phyloP scores from a whole-genome alignment of 345 rosid genomes.

The Anacardium occidentale region DNA sequence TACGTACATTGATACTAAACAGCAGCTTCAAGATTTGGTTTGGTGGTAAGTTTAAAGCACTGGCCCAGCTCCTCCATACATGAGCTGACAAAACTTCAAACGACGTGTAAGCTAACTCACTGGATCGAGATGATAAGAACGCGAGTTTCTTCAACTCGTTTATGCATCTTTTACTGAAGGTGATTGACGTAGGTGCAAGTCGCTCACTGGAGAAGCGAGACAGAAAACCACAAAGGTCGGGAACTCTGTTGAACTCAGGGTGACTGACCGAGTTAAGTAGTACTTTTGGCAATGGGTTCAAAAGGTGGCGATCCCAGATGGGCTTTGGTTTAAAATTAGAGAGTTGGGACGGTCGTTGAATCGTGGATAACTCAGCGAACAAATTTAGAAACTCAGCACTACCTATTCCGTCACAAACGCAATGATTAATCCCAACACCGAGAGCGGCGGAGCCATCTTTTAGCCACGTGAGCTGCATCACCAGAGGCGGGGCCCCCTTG shows the following conservation, averaged over 20 bases:
- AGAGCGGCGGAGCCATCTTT: constrained; percentile 64
- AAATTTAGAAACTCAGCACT: constrained; percentile 65
- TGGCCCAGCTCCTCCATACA: constrained; percentile 85
- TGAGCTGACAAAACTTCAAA: constrained; percentile 84
- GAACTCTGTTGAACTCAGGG: constrained; percentile 56
- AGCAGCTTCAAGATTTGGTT: constrained; percentile 68
- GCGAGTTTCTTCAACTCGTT: constrained; percentile 56
- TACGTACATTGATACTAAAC: constrained; percentile 63
- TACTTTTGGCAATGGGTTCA: constrained; percentile 32
- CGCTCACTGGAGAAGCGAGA: constrained; percentile 57
- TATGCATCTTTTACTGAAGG: constrained; percentile 41
- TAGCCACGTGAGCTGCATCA: constrained; percentile 88
- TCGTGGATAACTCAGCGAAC: constrained; percentile 51
- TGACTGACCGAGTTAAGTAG: constrained; percentile 31
- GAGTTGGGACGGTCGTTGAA: constrained; percentile 25
- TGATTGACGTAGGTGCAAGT: constrained; percentile 59
- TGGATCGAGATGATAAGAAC: constrained; percentile 25
- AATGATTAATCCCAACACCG: constrained; percentile 71
- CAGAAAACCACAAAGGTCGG: constrained; percentile 60
- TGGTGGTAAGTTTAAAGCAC: constrained; percentile 58
- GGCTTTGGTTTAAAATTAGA: constrained; percentile 31
- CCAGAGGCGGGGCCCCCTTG: constrained; percentile 69
- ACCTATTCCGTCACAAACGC: constrained; percentile 74
- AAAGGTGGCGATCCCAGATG: constrained; percentile 74
- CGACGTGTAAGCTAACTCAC: constrained; percentile 45